Conservation (phyloP, 768 basidiomycete genomes). For the Russula sp. region DNA sequence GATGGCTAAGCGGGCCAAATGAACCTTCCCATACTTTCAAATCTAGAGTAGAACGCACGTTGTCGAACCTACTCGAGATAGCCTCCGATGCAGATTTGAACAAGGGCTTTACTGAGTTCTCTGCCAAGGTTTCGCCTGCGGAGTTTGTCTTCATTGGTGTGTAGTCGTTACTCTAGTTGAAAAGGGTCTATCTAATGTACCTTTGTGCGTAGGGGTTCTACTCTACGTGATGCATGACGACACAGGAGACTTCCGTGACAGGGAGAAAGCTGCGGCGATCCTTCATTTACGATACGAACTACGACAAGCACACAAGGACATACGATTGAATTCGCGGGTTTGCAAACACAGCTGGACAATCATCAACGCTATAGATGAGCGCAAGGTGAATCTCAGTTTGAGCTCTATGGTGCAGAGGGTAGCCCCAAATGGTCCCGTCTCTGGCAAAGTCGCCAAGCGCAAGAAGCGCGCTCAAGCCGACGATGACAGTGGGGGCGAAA, state of each 20-base stretch:
- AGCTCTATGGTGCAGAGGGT: slow-evolving; percentile 5
- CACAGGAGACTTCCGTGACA: slow-evolving; percentile 29
- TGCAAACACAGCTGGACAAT: slow-evolving; percentile 53
- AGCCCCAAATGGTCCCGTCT: slow-evolving; percentile 3
- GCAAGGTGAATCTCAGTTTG: slow-evolving; percentile 23
- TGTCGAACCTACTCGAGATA: slow-evolving; percentile 51
- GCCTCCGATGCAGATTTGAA: slow-evolving; percentile 35
- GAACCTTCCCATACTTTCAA: slow-evolving; percentile 47
- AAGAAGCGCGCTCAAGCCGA: slow-evolving; percentile 31
- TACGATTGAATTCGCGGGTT: slow-evolving; percentile 56
- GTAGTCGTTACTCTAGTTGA: slow-evolving; percentile 18
- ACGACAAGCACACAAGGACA: slow-evolving; percentile 52
- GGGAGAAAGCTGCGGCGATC: slow-evolving; percentile 51
- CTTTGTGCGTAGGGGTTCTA: slow-evolving; percentile 51
- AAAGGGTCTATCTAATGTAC: neutral
- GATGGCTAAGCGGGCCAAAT: slow-evolving; percentile 33
- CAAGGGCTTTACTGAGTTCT: slow-evolving; percentile 34
- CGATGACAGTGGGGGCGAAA: slow-evolving; percentile 27
- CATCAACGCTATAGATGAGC: slow-evolving; percentile 37
- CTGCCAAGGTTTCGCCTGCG: slow-evolving; percentile 62
- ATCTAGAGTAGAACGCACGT: slow-evolving; percentile 44
- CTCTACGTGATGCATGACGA: slow-evolving; percentile 48
- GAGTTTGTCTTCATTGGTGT: slow-evolving; percentile 80
- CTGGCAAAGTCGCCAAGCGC: slow-evolving; percentile 27
- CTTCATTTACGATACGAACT: slow-evolving; percentile 50